Conservation (phyloP, 805 yeast species). For the Pichia thaimueangensis region DNA sequence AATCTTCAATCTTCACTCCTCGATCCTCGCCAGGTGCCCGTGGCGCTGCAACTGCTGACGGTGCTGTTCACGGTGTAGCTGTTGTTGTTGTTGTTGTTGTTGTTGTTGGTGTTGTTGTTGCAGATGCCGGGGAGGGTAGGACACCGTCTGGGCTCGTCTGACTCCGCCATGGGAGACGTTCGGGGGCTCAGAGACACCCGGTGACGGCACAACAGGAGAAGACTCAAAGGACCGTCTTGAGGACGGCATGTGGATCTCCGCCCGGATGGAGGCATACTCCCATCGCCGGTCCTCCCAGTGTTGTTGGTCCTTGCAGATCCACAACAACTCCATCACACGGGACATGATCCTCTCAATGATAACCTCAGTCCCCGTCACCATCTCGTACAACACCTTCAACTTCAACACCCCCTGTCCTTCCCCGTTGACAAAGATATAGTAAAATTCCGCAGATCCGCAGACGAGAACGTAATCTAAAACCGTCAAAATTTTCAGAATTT, state of each 20-base stretch:
- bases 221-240: slow-evolving; percentile 4
- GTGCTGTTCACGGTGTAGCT: no score
- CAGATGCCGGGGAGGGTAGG: neutral
- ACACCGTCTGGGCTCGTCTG: neutral
- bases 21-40: no score
- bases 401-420: slow-evolving; percentile 2
- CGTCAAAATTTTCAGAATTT: neutral
- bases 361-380: neutral
- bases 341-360: neutral
- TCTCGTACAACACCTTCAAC: neutral
- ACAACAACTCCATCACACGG: neutral
- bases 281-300: neutral
- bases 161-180: neutral
- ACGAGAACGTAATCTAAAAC: neutral
- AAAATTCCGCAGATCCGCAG: slow-evolving; percentile 1
- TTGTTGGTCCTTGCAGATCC: neutral
- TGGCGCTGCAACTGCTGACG: no score
- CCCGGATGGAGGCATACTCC: neutral
- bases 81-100: no score
- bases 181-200: neutral
- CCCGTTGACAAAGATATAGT: slow-evolving; percentile 4
- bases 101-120: no score
- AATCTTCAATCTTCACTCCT: no score
- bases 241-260: slow-evolving; percentile 3
- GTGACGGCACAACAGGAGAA: neutral